Evolutionary conservation across 83 land plant species (phyloP).

Genomic region (Thuja plicata): DNA sequence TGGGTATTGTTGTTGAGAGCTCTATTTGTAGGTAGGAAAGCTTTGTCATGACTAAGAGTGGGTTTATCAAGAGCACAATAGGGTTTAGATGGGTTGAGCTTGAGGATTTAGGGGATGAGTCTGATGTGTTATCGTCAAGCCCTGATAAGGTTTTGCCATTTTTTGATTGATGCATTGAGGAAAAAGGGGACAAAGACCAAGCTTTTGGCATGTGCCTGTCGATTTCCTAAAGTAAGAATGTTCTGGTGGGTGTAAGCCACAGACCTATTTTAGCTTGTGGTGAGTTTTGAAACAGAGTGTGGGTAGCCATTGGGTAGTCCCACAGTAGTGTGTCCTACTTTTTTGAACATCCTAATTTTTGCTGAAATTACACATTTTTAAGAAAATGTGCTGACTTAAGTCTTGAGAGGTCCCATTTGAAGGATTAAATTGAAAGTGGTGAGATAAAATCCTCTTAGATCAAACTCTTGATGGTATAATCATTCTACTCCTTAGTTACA

Average conservation of each 20-base stretch:
- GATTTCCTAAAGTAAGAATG: slow-evolving; percentile 14
- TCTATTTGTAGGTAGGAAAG: slow-evolving; percentile 33
- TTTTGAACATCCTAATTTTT: too few relatives aligned
- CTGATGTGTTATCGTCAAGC: slow-evolving; percentile 41
- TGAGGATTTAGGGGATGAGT: slow-evolving; percentile 24
- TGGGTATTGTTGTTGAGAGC: slow-evolving; percentile 33
- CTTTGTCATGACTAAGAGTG: slow-evolving; percentile 33
- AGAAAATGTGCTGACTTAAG: too few relatives aligned
- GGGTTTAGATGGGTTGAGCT: slow-evolving; percentile 34
- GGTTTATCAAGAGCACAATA: slow-evolving; percentile 22
- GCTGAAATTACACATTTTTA: too few relatives aligned
- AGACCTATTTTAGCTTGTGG: slow-evolving; percentile 34
- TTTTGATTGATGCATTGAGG: slow-evolving; percentile 44
- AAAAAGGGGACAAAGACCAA: slow-evolving; percentile 35
- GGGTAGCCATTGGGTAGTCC: too few relatives aligned
- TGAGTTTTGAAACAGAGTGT: too few relatives aligned
- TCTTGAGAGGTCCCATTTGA: too few relatives aligned
- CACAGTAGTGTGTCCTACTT: too few relatives aligned
- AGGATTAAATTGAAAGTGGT: too few relatives aligned
- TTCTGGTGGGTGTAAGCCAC: slow-evolving; percentile 42
- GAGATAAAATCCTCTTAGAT: too few relatives aligned
- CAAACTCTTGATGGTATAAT: too few relatives aligned
- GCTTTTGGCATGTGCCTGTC: slow-evolving; percentile 35
- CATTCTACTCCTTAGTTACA: too few relatives aligned
- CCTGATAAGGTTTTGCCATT: slow-evolving; percentile 43